These are phyloP conservation scores for Thalia dealbata DNA, from an alignment of 176 grass and related monocot genomes.

Conservation along the genomic window DNA sequence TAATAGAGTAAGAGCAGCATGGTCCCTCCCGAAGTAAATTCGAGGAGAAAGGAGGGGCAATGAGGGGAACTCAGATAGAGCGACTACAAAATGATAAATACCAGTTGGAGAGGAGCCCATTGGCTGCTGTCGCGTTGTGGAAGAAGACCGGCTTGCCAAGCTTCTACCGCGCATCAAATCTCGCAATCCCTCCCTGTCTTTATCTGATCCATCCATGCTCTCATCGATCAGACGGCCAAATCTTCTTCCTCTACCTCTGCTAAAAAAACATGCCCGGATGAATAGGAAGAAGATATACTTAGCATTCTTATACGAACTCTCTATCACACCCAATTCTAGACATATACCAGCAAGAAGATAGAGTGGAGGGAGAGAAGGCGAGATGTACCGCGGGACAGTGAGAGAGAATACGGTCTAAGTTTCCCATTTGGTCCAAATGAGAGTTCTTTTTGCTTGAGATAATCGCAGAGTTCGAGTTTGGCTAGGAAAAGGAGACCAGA, in stretches of 20 bases:
- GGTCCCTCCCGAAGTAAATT: slow-evolving; percentile 7
- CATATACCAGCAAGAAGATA: not conserved
- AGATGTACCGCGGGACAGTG: not conserved
- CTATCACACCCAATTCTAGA: not conserved
- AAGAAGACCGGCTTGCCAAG: not conserved
- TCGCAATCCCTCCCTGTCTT: slow-evolving; percentile 14
- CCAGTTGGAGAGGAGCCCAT: not conserved
- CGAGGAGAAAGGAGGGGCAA: slow-evolving; percentile 3
- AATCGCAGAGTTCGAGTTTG: not conserved
- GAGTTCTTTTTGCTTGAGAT: not conserved
- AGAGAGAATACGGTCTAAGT: not conserved
- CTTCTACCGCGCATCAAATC: slow-evolving; percentile 21
- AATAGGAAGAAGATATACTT: not conserved
- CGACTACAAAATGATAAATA: not conserved
- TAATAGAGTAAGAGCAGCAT: not conserved
- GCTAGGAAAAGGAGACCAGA: not conserved
- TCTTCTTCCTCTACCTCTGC: not conserved
- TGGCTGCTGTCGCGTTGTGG: slow-evolving; percentile 6
- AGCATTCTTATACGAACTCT: not conserved
- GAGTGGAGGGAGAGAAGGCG: not conserved
- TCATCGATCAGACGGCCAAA: not conserved
- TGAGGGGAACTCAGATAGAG: not conserved
- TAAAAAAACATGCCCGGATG: not conserved
- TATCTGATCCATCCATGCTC: slow-evolving; percentile 7
- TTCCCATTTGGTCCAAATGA: not conserved